Percentiles rank a stretch among this genome's conserved stretches.
These are phyloP conservation scores for Guadua angustifolia DNA, from an alignment of 176 grass and related monocot species.

Conservation along the genomic window DNA sequence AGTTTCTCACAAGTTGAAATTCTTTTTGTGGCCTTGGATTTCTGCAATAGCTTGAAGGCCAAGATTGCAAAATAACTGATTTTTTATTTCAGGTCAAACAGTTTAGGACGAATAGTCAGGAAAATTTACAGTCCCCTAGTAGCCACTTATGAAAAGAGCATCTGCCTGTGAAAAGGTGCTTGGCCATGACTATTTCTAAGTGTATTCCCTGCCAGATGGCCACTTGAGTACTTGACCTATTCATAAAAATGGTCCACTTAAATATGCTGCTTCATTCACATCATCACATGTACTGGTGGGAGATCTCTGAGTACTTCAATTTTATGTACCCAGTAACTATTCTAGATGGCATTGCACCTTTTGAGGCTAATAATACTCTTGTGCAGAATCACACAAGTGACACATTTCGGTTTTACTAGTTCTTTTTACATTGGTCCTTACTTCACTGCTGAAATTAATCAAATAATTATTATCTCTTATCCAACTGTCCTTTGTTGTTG, in stretches of 20 bases:
- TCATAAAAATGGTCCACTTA: conserved; percentile 7
- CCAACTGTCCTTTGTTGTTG: conserved; percentile 38
- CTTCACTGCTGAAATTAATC: neutral
- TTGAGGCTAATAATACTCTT: neutral
- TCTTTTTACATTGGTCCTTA: conserved; percentile 17
- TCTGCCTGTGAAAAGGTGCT: neutral
- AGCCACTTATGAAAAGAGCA: neutral
- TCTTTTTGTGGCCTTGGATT: neutral
- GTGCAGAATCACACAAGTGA: conserved; percentile 22
- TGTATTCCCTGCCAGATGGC: neutral
- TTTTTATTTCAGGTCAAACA: neutral
- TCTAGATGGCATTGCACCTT: conserved; percentile 1
- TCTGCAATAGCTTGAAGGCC: neutral
- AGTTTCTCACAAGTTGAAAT: neutral
- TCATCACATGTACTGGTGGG: neutral
- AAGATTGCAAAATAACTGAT: neutral
- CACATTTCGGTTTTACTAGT: neutral
- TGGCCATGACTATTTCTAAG: neutral
- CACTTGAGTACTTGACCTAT: neutral
- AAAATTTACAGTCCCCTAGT: neutral
- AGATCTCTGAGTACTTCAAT: neutral
- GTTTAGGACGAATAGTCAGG: neutral
- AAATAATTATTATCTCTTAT: conserved; percentile 39
- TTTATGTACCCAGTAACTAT: neutral
- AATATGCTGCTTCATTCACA: conserved; percentile 17